Evolutionary conservation across 2,329 filamentous ascomycete species (phyloP).

Genomic region (Sclerotinia sclerotiorum): DNA sequence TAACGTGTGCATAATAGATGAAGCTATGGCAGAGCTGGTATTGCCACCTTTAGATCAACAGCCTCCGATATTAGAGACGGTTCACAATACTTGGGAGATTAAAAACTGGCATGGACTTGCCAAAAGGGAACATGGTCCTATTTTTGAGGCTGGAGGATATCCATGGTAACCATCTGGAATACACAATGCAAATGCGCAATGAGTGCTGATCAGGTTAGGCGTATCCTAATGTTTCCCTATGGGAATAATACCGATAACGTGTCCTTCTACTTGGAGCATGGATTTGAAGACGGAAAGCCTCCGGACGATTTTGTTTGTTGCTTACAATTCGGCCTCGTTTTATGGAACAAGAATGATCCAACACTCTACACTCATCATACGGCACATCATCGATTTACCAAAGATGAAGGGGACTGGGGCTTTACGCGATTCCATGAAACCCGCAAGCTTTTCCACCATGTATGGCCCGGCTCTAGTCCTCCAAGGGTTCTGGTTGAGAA

Average conservation of each 20-base stretch:
- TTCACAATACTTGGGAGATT: constrained; percentile 81
- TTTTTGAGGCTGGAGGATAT: constrained; percentile 81
- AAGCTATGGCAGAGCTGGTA: constrained; percentile 80
- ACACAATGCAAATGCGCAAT: constrained; percentile 20
- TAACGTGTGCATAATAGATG: constrained; percentile 52
- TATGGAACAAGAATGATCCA: constrained; percentile 95
- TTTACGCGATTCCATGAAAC: constrained; percentile 96
- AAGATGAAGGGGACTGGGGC: constrained; percentile 96
- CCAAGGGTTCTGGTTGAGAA: constrained; percentile 68
- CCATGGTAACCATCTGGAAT: constrained; percentile 65
- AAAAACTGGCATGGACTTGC: constrained; percentile 74
- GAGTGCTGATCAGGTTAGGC: constrained; percentile 55
- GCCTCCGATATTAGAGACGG: constrained; percentile 75
- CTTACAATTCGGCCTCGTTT: constrained; percentile 88
- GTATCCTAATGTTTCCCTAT: constrained; percentile 90
- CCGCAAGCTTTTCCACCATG: constrained; percentile 75
- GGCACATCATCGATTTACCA: constrained; percentile 94
- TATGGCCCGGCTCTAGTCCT: constrained; percentile 68
- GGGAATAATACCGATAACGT: constrained; percentile 93
- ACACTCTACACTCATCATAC: constrained; percentile 74
- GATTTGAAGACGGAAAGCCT: constrained; percentile 71
- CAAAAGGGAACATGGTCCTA: constrained; percentile 82
- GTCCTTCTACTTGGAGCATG: constrained; percentile 96
- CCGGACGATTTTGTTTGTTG: constrained; percentile 96
- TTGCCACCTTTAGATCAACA: constrained; percentile 73